Percentiles rank a stretch among this genome's conserved stretches.
These are phyloP conservation scores for Fusarium sororula DNA, from an alignment of 2,329 filamentous ascomycete genomes.

Conservation along the genomic window DNA sequence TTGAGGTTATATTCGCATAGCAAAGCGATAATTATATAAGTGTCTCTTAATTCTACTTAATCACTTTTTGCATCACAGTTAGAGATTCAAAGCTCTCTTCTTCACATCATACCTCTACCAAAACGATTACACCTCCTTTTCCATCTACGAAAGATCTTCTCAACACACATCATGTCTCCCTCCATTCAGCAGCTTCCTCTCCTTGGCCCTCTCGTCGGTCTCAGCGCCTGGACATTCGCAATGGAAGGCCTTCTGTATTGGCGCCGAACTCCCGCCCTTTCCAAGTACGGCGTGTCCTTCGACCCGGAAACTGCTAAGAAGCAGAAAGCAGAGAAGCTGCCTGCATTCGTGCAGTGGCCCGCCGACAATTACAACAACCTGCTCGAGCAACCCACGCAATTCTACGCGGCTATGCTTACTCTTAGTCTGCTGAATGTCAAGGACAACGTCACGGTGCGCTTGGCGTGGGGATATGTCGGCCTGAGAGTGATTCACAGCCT, in stretches of 20 bases:
- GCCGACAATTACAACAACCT: background rate
- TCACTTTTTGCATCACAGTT: fast-evolving
- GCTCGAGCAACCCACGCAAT: background rate
- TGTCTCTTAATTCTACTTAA: fast-evolving
- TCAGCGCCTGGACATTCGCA: background rate
- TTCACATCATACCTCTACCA: fast-evolving
- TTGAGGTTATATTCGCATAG: background rate
- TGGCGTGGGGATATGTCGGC: background rate
- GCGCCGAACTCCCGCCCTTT: background rate
- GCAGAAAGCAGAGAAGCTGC: background rate
- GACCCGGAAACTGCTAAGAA: background rate
- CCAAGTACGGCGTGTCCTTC: background rate
- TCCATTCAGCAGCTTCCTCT: background rate
- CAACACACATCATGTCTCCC: background rate
- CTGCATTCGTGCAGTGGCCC: background rate
- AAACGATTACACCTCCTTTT: background rate
- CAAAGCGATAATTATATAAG: background rate
- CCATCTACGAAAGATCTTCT: fast-evolving
- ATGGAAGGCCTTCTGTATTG: background rate
- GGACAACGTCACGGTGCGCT: background rate
- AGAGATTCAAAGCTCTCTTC: fast-evolving
- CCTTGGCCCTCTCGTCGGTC: background rate
- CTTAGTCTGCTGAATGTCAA: background rate
- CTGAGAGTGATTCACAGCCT: background rate
- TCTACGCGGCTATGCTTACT: background rate